Evolutionary conservation across 495 filamentous ascomycete genomes (phyloP).

Genomic region (Neurospora terricola): DNA sequence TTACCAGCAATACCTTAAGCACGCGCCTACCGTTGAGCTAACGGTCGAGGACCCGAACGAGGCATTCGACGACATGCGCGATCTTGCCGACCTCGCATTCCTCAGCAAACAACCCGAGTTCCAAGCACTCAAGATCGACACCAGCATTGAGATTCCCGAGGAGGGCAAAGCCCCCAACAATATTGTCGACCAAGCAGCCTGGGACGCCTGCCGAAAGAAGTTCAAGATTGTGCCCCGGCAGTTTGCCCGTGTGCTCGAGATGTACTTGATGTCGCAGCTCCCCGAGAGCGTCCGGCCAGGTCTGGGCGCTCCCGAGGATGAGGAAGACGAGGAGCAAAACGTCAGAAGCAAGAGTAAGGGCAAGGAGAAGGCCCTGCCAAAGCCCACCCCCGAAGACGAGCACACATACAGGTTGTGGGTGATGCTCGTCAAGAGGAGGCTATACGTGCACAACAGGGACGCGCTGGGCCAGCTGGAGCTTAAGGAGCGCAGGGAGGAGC

Average conservation of each 20-base stretch:
- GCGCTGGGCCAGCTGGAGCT: slow-evolving; percentile 68
- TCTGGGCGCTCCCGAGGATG: slow-evolving; percentile 9
- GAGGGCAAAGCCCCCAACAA: slow-evolving; percentile 42
- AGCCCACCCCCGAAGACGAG: slow-evolving; percentile 23
- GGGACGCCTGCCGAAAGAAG: slow-evolving; percentile 50
- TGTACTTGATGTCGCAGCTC: slow-evolving; percentile 73
- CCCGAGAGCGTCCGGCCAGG: slow-evolving; percentile 49
- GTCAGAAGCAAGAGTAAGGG: neutral
- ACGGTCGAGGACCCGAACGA: slow-evolving; percentile 96
- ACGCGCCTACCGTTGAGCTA: slow-evolving; percentile 62
- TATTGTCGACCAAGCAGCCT: slow-evolving; percentile 50
- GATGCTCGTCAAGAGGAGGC: slow-evolving; percentile 67
- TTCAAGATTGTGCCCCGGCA: slow-evolving; percentile 81
- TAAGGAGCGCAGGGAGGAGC: slow-evolving; percentile 65
- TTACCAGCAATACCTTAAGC: slow-evolving; percentile 50
- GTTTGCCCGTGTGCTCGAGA: slow-evolving; percentile 76
- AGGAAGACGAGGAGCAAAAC: neutral
- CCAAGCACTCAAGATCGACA: slow-evolving; percentile 41
- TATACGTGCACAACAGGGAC: slow-evolving; percentile 71
- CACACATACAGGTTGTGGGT: slow-evolving; percentile 70
- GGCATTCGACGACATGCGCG: slow-evolving; percentile 82
- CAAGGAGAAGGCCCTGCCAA: slow-evolving; percentile 9
- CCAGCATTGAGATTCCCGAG: slow-evolving; percentile 23
- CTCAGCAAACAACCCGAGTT: slow-evolving; percentile 48
- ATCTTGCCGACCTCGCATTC: slow-evolving; percentile 67